Evolutionary conservation across 768 basidiomycete genomes (phyloP).

Genomic region (Leccinellum luteum): DNA sequence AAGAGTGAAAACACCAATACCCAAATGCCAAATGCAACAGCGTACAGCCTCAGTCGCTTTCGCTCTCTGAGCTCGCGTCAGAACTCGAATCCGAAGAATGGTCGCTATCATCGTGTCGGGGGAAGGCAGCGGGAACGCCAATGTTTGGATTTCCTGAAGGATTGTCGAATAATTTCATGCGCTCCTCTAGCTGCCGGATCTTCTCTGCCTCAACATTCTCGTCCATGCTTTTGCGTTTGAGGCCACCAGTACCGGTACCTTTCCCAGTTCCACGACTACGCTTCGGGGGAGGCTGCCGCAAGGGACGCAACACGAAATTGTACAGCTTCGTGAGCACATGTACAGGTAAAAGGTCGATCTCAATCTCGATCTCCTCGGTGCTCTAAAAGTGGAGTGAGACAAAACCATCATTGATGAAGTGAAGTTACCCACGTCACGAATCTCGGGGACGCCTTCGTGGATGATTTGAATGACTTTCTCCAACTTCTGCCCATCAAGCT

Average conservation of each 20-base stretch:
- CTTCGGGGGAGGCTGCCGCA: constrained; percentile 63
- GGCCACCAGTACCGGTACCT: constrained; percentile 83
- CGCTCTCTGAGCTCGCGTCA: constrained; percentile 79
- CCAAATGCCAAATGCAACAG: constrained; percentile 13
- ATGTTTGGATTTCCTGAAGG: constrained; percentile 40
- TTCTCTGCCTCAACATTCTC: constrained; percentile 95
- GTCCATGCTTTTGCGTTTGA: constrained; percentile 95
- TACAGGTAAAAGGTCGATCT: constrained; percentile 89
- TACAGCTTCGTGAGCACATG: constrained; percentile 89
- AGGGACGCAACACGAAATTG: constrained; percentile 87
- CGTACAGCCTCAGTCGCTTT: constrained; percentile 60
- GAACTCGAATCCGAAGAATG: constrained; percentile 79
- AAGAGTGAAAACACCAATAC: constrained; percentile 16
- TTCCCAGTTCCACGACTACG: constrained; percentile 63
- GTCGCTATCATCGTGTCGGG: constrained; percentile 53
- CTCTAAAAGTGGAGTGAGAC: constrained; percentile 50
- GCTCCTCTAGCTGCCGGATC: constrained; percentile 86
- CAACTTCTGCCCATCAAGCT: constrained; percentile 78
- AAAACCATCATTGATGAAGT: constrained; percentile 8
- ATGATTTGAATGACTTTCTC: constrained; percentile 94
- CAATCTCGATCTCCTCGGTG: constrained; percentile 97
- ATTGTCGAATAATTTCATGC: constrained; percentile 80
- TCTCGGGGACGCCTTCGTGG: constrained; percentile 89
- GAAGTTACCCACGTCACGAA: constrained; percentile 73
- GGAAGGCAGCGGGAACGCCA: constrained; percentile 35